Conservation (phyloP, 2,329 filamentous ascomycete species). For the Periconia macrospinosa region DNA sequence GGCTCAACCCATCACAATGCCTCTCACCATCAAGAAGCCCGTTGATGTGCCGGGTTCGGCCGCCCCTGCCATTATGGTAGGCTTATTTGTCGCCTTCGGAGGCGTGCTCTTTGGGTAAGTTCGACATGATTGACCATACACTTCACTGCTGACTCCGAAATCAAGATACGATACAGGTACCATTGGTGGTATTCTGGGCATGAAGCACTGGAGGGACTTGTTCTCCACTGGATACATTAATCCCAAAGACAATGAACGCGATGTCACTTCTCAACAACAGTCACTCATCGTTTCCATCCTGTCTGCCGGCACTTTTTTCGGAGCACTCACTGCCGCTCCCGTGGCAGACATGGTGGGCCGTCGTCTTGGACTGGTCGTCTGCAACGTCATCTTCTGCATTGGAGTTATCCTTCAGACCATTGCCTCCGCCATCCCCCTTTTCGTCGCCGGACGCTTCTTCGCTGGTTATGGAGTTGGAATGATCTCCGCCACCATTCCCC, state of each 20-base stretch:
- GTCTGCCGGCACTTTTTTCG: constrained; percentile 77
- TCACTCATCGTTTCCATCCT: constrained; percentile 80
- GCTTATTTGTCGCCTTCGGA: constrained; percentile 51
- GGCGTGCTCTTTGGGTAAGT: constrained; percentile 46
- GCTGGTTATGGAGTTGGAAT: constrained; percentile 47
- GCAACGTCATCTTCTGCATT: constrained; percentile 40
- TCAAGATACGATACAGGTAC: constrained; percentile 43
- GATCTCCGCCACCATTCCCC: constrained; percentile 54
- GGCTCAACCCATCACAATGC: constrained; percentile 27
- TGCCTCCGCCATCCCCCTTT: constrained; percentile 39
- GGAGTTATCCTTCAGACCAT: constrained; percentile 45
- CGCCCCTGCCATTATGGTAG: constrained; percentile 41
- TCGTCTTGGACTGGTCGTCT: constrained; percentile 59
- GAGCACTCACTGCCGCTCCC: constrained; percentile 69
- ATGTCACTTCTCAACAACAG: constrained; percentile 54
- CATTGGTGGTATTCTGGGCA: constrained; percentile 66
- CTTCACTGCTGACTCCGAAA: constrained; percentile 9
- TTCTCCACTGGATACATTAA: constrained; percentile 53
- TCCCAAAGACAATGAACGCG: constrained; percentile 41
- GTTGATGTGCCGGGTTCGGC: constrained; percentile 68
- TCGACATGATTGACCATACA: neutral
- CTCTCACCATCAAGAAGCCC: constrained; percentile 62
- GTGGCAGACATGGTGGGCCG: constrained; percentile 69
- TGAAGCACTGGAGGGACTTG: constrained; percentile 66
- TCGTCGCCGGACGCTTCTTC: constrained; percentile 47